Conservation (phyloP, 306 rosid genomes). For the Quercus agrifolia region DNA sequence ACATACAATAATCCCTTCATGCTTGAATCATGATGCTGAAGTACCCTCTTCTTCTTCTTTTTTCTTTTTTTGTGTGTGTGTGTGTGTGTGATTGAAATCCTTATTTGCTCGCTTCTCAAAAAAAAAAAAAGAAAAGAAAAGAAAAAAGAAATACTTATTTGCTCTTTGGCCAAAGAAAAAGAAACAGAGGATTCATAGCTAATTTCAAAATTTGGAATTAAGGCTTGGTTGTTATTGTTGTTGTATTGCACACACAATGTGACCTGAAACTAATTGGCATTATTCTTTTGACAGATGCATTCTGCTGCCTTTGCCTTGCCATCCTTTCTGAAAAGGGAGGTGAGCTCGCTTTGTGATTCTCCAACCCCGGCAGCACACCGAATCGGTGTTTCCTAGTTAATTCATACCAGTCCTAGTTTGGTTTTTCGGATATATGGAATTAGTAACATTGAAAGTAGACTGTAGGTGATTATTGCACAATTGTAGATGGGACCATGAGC, state of each 20-base stretch:
- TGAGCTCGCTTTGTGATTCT: slow-evolving; percentile 34
- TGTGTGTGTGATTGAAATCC: not conserved
- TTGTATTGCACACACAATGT: no score
- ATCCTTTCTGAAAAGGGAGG: slow-evolving; percentile 67
- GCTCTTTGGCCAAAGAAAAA: not conserved
- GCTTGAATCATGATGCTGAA: not conserved
- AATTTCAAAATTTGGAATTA: no score
- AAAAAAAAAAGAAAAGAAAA: not conserved
- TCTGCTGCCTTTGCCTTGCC: slow-evolving; percentile 89
- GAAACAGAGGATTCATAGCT: no score
- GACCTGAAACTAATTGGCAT: not conserved
- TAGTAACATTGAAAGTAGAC: slow-evolving; percentile 5
- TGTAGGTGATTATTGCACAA: not conserved
- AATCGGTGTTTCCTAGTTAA: slow-evolving; percentile 3
- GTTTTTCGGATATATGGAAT: slow-evolving; percentile 3
- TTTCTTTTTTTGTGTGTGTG: no score
- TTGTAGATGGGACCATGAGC: not conserved
- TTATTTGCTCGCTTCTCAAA: not conserved
- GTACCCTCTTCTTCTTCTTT: not conserved
- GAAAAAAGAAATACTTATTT: not conserved
- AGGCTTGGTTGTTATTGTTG: no score
- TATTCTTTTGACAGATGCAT: slow-evolving; percentile 57
- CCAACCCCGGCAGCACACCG: not conserved
- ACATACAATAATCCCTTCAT: not conserved
- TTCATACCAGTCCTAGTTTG: not conserved